phyloP scores from a whole-genome alignment of 2,329 filamentous ascomycete species.

The Cadophora gregata region DNA sequence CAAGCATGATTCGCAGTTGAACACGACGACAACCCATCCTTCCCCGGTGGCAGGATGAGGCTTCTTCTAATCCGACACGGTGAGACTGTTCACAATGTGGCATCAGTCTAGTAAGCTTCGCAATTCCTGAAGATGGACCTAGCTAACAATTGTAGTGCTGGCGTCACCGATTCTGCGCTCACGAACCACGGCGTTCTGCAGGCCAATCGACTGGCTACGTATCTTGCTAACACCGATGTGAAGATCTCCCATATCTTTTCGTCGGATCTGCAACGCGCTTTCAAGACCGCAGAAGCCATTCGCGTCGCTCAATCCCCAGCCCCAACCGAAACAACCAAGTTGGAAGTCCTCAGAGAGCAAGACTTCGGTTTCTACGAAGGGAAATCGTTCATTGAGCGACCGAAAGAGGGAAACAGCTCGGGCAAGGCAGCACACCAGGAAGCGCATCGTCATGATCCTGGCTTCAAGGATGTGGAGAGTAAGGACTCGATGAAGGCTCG shows the following conservation, averaged over 20 bases:
- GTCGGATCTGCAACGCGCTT: slow-evolving; percentile 78
- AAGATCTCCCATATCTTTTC: slow-evolving; percentile 75
- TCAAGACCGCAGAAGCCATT: slow-evolving; percentile 72
- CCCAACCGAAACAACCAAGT: slow-evolving; percentile 30
- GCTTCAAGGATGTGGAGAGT: slow-evolving; percentile 67
- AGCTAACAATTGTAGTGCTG: slow-evolving; percentile 62
- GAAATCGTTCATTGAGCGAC: slow-evolving; percentile 57
- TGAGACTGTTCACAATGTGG: slow-evolving; percentile 90
- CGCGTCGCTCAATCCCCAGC: slow-evolving; percentile 56
- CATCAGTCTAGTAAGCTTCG: slow-evolving; percentile 69
- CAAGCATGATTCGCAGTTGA: slow-evolving; percentile 36
- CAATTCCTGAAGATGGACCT: slow-evolving; percentile 17
- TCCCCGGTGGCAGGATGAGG: slow-evolving; percentile 53
- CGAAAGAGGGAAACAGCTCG: slow-evolving; percentile 41
- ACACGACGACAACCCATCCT: slow-evolving; percentile 30
- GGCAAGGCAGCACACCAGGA: slow-evolving; percentile 49
- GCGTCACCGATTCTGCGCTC: slow-evolving; percentile 78
- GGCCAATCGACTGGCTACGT: slow-evolving; percentile 70
- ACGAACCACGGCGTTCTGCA: slow-evolving; percentile 85
- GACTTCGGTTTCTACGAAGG: slow-evolving; percentile 77
- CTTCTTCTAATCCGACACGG: slow-evolving; percentile 85
- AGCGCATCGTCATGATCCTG: slow-evolving; percentile 48
- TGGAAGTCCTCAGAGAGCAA: slow-evolving; percentile 68
- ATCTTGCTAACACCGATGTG: slow-evolving; percentile 68
- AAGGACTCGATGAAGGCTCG: slow-evolving; percentile 69